phyloP scores from a whole-genome alignment of 1,139 yeast species.

The Geotrichum fermentans region DNA sequence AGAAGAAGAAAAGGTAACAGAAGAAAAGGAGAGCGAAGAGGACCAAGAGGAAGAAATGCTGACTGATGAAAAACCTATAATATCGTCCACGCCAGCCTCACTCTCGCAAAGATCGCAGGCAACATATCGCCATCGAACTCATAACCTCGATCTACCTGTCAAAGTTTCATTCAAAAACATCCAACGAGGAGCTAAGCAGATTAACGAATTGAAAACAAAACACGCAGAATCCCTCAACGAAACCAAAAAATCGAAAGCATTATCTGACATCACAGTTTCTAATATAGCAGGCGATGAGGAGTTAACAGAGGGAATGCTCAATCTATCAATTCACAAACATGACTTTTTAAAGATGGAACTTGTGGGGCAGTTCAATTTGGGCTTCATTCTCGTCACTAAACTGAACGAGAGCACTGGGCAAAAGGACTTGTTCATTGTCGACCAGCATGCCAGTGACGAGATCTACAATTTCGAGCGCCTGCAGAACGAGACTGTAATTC shows the following conservation, averaged over 20 bases:
- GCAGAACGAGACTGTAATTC: constrained; percentile 50
- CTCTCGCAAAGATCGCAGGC: constrained; percentile 6
- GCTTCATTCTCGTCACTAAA: constrained; percentile 72
- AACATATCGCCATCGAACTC: constrained; percentile 8
- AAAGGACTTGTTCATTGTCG: constrained; percentile 71
- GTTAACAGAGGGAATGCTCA: constrained; percentile 39
- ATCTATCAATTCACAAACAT: constrained; percentile 32
- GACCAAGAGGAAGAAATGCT: constrained; percentile 13
- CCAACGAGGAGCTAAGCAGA: constrained; percentile 11
- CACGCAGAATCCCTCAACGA: constrained; percentile 24
- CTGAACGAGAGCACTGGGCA: constrained; percentile 28
- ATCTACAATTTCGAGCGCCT: constrained; percentile 80
- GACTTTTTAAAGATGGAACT: constrained; percentile 59
- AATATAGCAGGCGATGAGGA: constrained; percentile 46
- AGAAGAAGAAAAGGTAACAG: constrained; percentile 19
- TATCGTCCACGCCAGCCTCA: neutral
- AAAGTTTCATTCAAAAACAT: constrained; percentile 6
- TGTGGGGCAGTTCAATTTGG: constrained; percentile 89
- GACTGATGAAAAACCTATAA: constrained; percentile 11
- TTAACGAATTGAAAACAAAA: constrained; percentile 2
- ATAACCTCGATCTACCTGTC: constrained; percentile 14
- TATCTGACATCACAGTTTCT: constrained; percentile 16
- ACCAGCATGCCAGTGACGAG: constrained; percentile 97
- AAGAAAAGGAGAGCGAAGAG: neutral
- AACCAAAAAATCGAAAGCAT: neutral